Conservation (phyloP, 441 rosid genomes). For the Adansonia madagascariensis region DNA sequence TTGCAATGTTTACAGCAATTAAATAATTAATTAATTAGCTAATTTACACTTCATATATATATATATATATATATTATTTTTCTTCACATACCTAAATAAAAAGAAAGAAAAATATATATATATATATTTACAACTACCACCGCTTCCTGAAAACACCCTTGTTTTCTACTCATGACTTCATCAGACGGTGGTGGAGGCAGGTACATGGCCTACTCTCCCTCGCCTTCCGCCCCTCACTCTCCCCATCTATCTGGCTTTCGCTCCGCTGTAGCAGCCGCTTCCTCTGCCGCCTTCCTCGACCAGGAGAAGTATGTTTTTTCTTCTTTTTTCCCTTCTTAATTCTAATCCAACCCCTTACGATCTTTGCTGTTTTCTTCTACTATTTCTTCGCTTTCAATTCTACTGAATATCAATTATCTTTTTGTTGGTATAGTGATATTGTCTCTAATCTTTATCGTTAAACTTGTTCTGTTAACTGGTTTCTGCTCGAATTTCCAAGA, state of each 20-base stretch:
- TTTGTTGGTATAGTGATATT: not conserved
- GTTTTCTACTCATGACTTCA: slow-evolving; percentile 37
- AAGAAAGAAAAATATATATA: not conserved
- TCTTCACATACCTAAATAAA: not conserved
- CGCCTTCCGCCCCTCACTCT: slow-evolving; percentile 73
- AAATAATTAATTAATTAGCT: not conserved
- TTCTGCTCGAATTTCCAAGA: slow-evolving; percentile 5
- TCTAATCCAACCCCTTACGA: not conserved
- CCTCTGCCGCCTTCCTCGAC: slow-evolving; percentile 53
- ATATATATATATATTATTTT: not conserved
- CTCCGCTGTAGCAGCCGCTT: slow-evolving; percentile 42
- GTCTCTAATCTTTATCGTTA: not conserved
- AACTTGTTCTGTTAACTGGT: slow-evolving; percentile 1
- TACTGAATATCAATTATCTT: not conserved
- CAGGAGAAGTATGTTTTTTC: slow-evolving; percentile 54
- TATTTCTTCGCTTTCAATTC: not conserved
- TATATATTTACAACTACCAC: not conserved
- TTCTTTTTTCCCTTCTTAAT: not conserved
- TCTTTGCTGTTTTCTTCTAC: not conserved
- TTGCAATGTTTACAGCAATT: not conserved
- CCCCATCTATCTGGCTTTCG: slow-evolving; percentile 64
- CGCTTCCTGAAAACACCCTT: not conserved
- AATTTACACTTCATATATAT: not conserved
- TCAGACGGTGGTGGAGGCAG: slow-evolving; percentile 47
- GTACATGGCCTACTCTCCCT: slow-evolving; percentile 75